These are phyloP conservation scores for Sporodiniella umbellata DNA, from an alignment of 371 early-diverging fungal genomes.

Conservation along the genomic window DNA sequence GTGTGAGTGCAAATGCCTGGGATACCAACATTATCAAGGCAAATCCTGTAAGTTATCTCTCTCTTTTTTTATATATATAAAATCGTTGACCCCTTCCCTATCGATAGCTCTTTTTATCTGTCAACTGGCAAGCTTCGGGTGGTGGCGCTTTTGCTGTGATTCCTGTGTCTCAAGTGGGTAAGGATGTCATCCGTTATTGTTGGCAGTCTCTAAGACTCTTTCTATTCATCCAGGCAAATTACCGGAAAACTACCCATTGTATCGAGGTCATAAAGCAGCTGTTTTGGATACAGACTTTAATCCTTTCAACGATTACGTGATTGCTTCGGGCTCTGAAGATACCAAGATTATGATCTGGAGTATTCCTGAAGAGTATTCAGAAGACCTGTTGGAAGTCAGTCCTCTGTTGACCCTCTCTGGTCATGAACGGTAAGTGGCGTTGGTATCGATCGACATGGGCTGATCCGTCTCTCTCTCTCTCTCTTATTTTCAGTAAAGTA, in stretches of 20 bases:
- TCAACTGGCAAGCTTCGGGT: slow-evolving; percentile 95
- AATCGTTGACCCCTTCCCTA: not conserved
- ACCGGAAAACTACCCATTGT: slow-evolving; percentile 81
- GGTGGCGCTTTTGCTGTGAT: slow-evolving; percentile 97
- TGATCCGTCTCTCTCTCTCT: too few relatives aligned
- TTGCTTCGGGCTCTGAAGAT: slow-evolving; percentile 93
- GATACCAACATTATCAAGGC: slow-evolving; percentile 94
- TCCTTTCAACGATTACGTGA: slow-evolving; percentile 92
- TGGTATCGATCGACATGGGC: too few relatives aligned
- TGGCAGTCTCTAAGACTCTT: too few relatives aligned
- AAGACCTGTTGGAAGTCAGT: slow-evolving; percentile 56
- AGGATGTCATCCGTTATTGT: too few relatives aligned
- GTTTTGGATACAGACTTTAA: slow-evolving; percentile 97
- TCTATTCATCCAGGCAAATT: slow-evolving; percentile 64
- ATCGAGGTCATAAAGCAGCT: slow-evolving; percentile 89
- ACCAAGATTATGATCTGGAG: slow-evolving; percentile 95
- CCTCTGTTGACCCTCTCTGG: slow-evolving; percentile 64
- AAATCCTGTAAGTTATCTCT: slow-evolving; percentile 69
- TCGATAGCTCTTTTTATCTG: slow-evolving; percentile 74
- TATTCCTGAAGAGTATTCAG: slow-evolving; percentile 80
- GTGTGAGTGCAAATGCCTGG: slow-evolving; percentile 91
- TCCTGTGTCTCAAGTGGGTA: slow-evolving; percentile 77
- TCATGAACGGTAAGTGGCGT: slow-evolving; percentile 52
- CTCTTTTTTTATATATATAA: too few relatives aligned
- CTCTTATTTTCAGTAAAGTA: slow-evolving; percentile 65